These are phyloP conservation scores for Musa itinerans DNA, from an alignment of 176 grass and related monocot species.

Conservation along the genomic window DNA sequence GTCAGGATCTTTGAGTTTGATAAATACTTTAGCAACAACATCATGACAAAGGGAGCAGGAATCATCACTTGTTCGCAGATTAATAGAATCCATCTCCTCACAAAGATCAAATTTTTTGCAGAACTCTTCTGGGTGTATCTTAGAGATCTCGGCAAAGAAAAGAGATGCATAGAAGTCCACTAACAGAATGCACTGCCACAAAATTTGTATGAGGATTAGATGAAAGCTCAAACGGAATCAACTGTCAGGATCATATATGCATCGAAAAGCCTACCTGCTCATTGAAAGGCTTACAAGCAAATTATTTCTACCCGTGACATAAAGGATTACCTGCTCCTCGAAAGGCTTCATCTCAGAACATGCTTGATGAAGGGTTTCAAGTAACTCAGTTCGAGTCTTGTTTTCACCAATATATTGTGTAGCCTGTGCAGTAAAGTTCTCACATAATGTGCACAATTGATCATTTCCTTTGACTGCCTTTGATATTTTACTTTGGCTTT, in stretches of 20 bases:
- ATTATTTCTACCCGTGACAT: background rate
- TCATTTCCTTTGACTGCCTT: constrained; percentile 7
- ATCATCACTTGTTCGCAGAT: background rate
- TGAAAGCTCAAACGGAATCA: background rate
- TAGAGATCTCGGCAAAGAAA: constrained; percentile 12
- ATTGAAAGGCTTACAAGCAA: background rate
- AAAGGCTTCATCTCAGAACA: constrained; percentile 18
- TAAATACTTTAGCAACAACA: constrained; percentile 6
- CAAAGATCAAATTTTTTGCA: constrained; percentile 11
- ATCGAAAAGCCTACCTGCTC: background rate
- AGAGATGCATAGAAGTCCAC: constrained; percentile 17
- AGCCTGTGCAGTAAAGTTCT: constrained; percentile 8
- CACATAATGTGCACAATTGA: constrained; percentile 9
- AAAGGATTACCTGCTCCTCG: constrained; percentile 2
- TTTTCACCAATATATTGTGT: constrained; percentile 7
- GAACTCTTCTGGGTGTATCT: constrained; percentile 6
- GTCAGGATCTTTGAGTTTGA: constrained; percentile 13
- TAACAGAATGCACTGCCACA: constrained; percentile 8
- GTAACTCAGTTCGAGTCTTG: constrained; percentile 16
- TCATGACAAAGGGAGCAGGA: constrained; percentile 11
- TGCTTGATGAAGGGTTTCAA: constrained; percentile 16
- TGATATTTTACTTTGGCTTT: constrained; percentile 1
- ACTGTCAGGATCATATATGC: background rate
- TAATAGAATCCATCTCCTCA: background rate
- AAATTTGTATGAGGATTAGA: background rate